A percentile compares a stretch with the other conserved stretches of the same genome.
These are phyloP conservation scores for Lentinula edodes DNA, from an alignment of 768 basidiomycete genomes.

Conservation along the genomic window DNA sequence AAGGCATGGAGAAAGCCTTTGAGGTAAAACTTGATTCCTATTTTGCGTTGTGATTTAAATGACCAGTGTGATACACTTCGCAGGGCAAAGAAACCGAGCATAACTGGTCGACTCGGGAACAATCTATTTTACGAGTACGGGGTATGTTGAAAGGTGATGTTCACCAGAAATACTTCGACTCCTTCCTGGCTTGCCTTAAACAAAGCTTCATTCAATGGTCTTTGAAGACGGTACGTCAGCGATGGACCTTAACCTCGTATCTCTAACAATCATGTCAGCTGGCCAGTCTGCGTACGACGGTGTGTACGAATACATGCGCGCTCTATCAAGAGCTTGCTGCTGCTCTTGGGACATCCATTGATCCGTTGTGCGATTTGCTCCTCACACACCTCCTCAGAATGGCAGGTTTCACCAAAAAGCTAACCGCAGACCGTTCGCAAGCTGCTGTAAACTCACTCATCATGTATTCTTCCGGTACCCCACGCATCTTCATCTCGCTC, in stretches of 20 bases:
- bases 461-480: constrained; percentile 60
- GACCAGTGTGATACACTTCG: background rate
- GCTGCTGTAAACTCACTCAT: constrained; percentile 63
- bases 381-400: constrained; percentile 77
- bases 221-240: constrained; percentile 61
- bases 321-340: constrained; percentile 72
- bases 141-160: constrained; percentile 90
- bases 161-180: constrained; percentile 64
- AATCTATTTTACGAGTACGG: constrained; percentile 68
- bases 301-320: constrained; percentile 70
- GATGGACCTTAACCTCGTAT: background rate
- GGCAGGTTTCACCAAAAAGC: constrained; percentile 90
- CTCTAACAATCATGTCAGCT: constrained; percentile 42
- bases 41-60: background rate
- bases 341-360: constrained; percentile 61
- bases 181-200: constrained; percentile 72
- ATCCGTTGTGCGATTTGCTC: constrained; percentile 75
- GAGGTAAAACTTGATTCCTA: constrained; percentile 45
- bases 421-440: constrained; percentile 84
- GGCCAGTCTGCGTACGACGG: constrained; percentile 85
- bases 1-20: constrained; percentile 71
- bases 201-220: constrained; percentile 77
- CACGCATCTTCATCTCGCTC: constrained; percentile 62
- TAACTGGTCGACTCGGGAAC: constrained; percentile 87
- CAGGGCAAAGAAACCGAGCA: constrained; percentile 97